Conservation (phyloP, 2,329 filamentous ascomycete species). For the Pyrenophora seminiperda region DNA sequence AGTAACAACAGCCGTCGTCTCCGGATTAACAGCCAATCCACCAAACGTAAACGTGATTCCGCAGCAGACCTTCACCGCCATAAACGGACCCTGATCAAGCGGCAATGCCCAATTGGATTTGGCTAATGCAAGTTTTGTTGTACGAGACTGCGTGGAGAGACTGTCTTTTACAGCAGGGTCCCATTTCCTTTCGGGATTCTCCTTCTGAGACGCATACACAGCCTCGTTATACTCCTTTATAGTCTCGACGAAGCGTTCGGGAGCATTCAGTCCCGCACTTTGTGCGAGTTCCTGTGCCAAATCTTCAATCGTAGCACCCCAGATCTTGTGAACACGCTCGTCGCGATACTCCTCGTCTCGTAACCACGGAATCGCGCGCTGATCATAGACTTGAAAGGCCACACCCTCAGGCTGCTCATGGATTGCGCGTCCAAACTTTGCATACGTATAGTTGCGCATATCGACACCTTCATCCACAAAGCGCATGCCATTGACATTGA, state of each 20-base stretch:
- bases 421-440: constrained; percentile 67
- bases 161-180: constrained; percentile 67
- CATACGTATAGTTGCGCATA: constrained; percentile 70
- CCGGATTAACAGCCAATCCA: constrained; percentile 61
- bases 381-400: constrained; percentile 70
- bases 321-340: constrained; percentile 61
- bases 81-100: constrained; percentile 61
- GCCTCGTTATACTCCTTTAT: constrained; percentile 64
- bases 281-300: constrained; percentile 58
- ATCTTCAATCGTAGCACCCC: constrained; percentile 58
- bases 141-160: constrained; percentile 62
- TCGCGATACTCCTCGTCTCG: constrained; percentile 66
- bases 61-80: constrained; percentile 67
- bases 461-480: constrained; percentile 72
- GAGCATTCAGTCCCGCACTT: constrained; percentile 55
- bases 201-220: constrained; percentile 54
- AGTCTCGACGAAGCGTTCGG: constrained; percentile 57
- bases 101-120: constrained; percentile 72
- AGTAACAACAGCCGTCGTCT: constrained; percentile 59
- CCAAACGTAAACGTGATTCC: constrained; percentile 74
- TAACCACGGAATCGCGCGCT: constrained; percentile 58
- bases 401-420: constrained; percentile 62
- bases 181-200: constrained; percentile 56
- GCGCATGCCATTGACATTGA: constrained; percentile 63
- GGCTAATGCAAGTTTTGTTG: constrained; percentile 51